These are phyloP conservation scores for Geranomyces michiganensis DNA, from an alignment of 192 early-diverging fungal genomes.

Conservation along the genomic window DNA sequence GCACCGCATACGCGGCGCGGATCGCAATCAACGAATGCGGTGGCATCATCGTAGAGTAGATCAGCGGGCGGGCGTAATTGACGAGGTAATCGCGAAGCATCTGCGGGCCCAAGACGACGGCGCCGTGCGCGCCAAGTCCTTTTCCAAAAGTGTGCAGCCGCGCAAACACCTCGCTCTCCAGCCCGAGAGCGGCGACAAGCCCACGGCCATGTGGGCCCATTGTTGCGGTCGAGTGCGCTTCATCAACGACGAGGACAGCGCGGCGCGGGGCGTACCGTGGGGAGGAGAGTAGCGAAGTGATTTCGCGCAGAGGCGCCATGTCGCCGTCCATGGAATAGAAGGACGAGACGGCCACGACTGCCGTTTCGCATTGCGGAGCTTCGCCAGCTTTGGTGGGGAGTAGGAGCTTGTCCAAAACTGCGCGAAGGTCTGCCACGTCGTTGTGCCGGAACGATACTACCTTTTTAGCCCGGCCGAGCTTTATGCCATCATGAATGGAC, in stretches of 20 bases:
- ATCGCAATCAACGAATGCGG: constrained; percentile 68
- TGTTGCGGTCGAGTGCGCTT: constrained; percentile 84
- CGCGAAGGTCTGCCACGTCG: constrained; percentile 56
- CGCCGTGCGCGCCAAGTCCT: constrained; percentile 78
- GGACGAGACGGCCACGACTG: constrained; percentile 76
- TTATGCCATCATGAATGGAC: constrained; percentile 81
- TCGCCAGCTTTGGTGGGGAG: not conserved
- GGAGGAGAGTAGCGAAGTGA: constrained; percentile 54
- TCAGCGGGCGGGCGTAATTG: constrained; percentile 80
- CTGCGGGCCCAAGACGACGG: constrained; percentile 69
- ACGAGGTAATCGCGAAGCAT: constrained; percentile 70
- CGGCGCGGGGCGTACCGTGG: constrained; percentile 38
- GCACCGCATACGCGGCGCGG: constrained; percentile 64
- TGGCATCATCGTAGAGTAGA: constrained; percentile 80
- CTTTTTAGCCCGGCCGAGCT: constrained; percentile 43
- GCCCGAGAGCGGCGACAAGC: constrained; percentile 61
- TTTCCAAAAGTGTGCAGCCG: constrained; percentile 85
- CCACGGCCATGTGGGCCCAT: constrained; percentile 71
- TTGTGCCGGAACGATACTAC: constrained; percentile 66
- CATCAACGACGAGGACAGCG: constrained; percentile 75
- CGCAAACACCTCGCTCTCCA: constrained; percentile 71
- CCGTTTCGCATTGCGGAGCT: constrained; percentile 44
- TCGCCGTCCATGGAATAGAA: constrained; percentile 89
- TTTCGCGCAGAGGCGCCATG: constrained; percentile 66
- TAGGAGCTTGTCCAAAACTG: constrained; percentile 34